Percentiles rank a stretch among this genome's conserved stretches.
phyloP scores from a whole-genome alignment of 768 basidiomycete genomes.

The Mycena amicta region DNA sequence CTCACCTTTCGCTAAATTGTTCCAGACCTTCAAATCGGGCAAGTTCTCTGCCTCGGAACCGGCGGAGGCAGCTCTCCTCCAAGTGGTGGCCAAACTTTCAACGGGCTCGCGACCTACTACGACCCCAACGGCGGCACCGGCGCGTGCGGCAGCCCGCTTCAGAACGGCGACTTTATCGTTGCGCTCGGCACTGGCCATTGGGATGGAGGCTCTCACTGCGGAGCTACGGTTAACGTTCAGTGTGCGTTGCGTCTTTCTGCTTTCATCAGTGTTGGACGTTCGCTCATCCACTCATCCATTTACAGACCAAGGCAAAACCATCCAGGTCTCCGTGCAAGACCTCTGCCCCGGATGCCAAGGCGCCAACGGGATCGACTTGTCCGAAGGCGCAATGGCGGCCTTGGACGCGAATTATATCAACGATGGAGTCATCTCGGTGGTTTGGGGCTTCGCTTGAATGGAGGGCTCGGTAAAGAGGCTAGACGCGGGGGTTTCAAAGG shows the following conservation, averaged over 20 bases:
- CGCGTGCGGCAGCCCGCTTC: conserved; percentile 8
- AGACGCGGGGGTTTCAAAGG: background rate
- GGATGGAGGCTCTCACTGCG: conserved; percentile 14
- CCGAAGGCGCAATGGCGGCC: conserved; percentile 13
- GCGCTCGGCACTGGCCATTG: conserved; percentile 14
- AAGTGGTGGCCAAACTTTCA: conserved; percentile 2
- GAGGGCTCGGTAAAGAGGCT: background rate
- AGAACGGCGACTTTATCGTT: conserved; percentile 14
- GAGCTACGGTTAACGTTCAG: conserved; percentile 9
- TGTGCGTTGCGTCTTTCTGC: conserved; percentile 5
- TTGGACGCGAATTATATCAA: conserved; percentile 14
- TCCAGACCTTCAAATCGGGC: conserved; percentile 7
- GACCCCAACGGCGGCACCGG: conserved; percentile 11
- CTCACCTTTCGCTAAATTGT: no score
- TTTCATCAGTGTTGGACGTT: background rate
- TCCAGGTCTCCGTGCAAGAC: conserved; percentile 7
- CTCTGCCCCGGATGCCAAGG: conserved; percentile 16
- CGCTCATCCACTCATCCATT: background rate
- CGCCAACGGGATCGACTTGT: conserved; percentile 13
- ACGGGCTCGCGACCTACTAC: conserved; percentile 11
- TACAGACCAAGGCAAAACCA: conserved; percentile 6
- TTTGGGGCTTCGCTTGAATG: conserved; percentile 4
- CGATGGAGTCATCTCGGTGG: conserved; percentile 15
- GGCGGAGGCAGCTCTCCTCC: background rate
- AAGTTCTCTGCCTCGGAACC: conserved; percentile 6